phyloP scores from a whole-genome alignment of 169 alveolate genomes.

The Besnoitia besnoiti region DNA sequence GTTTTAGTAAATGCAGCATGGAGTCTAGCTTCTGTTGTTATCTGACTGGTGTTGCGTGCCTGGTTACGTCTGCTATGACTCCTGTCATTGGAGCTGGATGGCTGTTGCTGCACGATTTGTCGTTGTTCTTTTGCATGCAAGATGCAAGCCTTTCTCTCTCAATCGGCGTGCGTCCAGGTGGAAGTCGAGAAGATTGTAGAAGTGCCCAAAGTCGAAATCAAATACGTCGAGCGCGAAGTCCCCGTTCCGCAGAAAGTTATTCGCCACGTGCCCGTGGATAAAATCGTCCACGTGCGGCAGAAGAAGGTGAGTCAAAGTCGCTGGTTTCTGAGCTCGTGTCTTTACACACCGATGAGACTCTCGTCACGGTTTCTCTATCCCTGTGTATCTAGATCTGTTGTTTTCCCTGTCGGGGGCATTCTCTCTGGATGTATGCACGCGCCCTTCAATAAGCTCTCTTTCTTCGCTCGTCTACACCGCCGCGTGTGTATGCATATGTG shows the following conservation, averaged over 20 bases:
- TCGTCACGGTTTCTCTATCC: no score
- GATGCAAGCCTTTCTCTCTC: no score
- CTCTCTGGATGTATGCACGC: neutral
- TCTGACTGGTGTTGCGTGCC: neutral
- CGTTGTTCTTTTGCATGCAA: no score
- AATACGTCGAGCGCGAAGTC: constrained; percentile 38
- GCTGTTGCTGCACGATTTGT: constrained; percentile 29
- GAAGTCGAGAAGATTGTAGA: constrained; percentile 44
- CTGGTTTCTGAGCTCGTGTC: neutral
- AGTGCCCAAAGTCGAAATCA: constrained; percentile 30
- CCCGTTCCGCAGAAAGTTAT: constrained; percentile 44
- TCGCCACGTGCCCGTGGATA: neutral
- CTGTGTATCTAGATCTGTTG: no score
- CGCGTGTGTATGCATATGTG: no score
- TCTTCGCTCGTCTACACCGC: no score
- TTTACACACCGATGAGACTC: neutral
- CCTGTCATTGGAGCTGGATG: neutral
- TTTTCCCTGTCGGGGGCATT: no score
- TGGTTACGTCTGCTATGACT: neutral
- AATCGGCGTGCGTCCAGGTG: constrained; percentile 44
- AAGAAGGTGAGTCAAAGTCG: neutral
- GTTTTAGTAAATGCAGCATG: no score
- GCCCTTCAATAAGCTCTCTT: neutral
- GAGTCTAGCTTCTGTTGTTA: neutral
- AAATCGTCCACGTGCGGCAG: constrained; percentile 40